phyloP scores from a whole-genome alignment of 306 rosid genomes.

The Castanospermum australe region DNA sequence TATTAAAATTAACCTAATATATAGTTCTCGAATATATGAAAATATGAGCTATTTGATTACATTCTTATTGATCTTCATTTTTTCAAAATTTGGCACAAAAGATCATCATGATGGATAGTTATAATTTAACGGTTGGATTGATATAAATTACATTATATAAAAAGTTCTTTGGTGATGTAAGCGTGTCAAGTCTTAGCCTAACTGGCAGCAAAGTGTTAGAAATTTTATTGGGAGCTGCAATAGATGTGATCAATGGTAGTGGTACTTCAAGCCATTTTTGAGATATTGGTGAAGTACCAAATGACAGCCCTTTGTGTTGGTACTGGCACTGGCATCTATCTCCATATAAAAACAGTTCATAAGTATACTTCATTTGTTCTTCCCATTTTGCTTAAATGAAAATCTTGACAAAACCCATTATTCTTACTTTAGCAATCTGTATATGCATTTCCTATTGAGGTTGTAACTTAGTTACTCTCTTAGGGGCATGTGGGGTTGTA shows the following conservation, averaged over 20 bases:
- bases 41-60: too few species aligned
- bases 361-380: not conserved
- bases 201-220: not conserved
- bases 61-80: too few species aligned
- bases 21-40: too few species aligned
- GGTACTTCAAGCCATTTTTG: not conserved
- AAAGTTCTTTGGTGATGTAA: too few species aligned
- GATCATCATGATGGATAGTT: too few species aligned
- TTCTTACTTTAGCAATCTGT: not conserved
- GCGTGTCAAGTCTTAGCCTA: too few species aligned
- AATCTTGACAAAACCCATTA: not conserved
- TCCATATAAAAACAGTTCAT: not conserved
- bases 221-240: not conserved
- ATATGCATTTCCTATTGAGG: not conserved
- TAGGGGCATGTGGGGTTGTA: not conserved
- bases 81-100: too few species aligned
- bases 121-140: too few species aligned
- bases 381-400: not conserved
- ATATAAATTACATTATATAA: too few species aligned
- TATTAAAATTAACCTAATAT: too few species aligned
- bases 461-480: slow-evolving; percentile 10
- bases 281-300: not conserved
- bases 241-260: not conserved
- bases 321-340: not conserved
- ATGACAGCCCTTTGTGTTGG: not conserved